These are phyloP conservation scores for Tremellales sp. DNA, from an alignment of 1,284 basidiomycete species.

Conservation along the genomic window DNA sequence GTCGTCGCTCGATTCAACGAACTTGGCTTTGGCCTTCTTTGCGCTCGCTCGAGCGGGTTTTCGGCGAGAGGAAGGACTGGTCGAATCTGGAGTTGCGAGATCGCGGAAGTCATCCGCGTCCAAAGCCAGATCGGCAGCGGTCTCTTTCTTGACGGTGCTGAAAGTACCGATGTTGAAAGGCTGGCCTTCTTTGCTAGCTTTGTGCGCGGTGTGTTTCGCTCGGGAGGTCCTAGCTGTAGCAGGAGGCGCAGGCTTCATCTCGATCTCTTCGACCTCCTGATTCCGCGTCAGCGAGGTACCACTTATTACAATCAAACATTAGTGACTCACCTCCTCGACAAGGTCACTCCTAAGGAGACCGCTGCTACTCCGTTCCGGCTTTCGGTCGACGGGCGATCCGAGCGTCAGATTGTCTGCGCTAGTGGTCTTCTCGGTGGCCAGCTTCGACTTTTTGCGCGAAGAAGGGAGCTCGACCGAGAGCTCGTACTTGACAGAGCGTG, in stretches of 20 bases:
- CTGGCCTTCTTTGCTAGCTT: constrained; percentile 5
- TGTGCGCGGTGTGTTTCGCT: neutral
- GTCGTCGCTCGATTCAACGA: constrained; percentile 14
- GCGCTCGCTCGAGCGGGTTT: constrained; percentile 3
- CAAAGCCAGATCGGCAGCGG: constrained; percentile 12
- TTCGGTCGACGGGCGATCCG: constrained; percentile 13
- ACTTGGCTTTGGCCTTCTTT: constrained; percentile 16
- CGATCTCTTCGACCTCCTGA: neutral
- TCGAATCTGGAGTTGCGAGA: neutral
- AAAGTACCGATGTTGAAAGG: constrained; percentile 31
- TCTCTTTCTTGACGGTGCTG: constrained; percentile 17
- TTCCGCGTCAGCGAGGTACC: neutral
- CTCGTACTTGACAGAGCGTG: neutral
- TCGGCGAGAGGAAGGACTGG: neutral
- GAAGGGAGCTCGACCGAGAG: constrained; percentile 9
- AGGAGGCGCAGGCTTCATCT: neutral
- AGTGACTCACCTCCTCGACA: neutral
- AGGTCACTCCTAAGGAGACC: constrained; percentile 1
- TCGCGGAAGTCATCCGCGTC: constrained; percentile 2
- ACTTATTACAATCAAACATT: neutral
- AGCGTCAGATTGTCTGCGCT: constrained; percentile 40
- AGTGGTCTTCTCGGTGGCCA: constrained; percentile 34
- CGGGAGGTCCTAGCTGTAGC: neutral
- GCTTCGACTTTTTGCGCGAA: constrained; percentile 22
- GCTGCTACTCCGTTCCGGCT: constrained; percentile 3